Conservation (phyloP, 2,329 filamentous ascomycete genomes). For the Fusarium buxicola region DNA sequence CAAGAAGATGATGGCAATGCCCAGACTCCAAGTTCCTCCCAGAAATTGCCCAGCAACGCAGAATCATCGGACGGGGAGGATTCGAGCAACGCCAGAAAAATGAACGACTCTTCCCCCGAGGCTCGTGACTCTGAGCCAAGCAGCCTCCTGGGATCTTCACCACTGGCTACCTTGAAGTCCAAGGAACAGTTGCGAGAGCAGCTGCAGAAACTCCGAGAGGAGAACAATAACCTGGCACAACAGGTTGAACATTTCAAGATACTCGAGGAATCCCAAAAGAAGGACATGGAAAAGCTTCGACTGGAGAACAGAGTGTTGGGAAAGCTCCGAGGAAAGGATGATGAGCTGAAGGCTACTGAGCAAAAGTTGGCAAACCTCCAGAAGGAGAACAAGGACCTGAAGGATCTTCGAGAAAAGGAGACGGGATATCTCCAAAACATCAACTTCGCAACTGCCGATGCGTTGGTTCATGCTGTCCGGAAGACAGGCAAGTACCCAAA, state of each 20-base stretch:
- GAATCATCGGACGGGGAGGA: no score
- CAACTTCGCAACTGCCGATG: conserved; percentile 15
- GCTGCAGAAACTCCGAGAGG: background rate
- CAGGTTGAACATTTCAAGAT: background rate
- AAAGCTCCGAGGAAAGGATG: background rate
- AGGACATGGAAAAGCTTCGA: background rate
- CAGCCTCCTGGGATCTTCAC: no score
- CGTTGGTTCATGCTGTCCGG: conserved; percentile 5
- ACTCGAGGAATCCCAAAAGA: background rate
- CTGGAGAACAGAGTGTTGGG: background rate
- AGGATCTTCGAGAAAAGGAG: background rate
- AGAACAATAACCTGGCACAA: background rate
- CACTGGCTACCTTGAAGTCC: no score
- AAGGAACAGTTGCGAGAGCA: background rate
- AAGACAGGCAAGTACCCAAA: background rate
- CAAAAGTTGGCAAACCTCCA: background rate
- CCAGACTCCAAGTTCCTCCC: no score
- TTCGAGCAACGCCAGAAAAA: no score
- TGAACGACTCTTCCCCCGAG: no score
- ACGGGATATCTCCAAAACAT: background rate
- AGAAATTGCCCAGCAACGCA: no score
- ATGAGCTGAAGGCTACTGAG: background rate
- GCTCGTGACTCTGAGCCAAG: no score
- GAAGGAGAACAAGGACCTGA: background rate
- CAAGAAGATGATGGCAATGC: no score